phyloP scores from a whole-genome alignment of 2,329 filamentous ascomycete species.

The Penicillium sp. region DNA sequence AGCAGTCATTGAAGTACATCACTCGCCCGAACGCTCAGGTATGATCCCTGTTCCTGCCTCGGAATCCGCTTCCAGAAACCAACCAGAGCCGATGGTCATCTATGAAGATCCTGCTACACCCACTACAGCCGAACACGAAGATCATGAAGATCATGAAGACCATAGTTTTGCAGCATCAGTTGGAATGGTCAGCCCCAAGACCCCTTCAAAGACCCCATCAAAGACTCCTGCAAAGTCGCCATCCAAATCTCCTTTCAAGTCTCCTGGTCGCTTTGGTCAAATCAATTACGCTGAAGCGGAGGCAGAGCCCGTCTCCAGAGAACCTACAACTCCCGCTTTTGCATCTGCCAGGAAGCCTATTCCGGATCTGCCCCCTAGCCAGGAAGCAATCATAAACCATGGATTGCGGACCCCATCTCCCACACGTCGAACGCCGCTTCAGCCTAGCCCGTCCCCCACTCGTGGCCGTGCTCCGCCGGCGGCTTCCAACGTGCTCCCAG shows the following conservation, averaged over 20 bases:
- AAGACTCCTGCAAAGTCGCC: slow-evolving; percentile 11
- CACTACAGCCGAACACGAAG: slow-evolving; percentile 8
- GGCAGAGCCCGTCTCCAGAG: neutral
- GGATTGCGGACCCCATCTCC: slow-evolving; percentile 20
- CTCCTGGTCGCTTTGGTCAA: neutral
- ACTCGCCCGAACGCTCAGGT: neutral
- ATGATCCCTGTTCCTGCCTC: slow-evolving; percentile 5
- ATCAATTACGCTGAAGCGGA: neutral
- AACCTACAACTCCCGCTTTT: neutral
- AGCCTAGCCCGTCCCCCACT: slow-evolving; percentile 22
- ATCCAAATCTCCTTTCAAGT: slow-evolving; percentile 11
- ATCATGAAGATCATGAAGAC: slow-evolving; percentile 2
- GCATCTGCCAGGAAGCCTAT: slow-evolving; percentile 3
- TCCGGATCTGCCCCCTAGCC: slow-evolving; percentile 13
- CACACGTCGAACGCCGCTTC: slow-evolving; percentile 20
- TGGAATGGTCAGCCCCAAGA: slow-evolving; percentile 8
- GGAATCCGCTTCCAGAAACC: slow-evolving; percentile 11
- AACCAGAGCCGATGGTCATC: slow-evolving; percentile 25
- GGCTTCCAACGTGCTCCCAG: slow-evolving; percentile 7
- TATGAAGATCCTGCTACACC: slow-evolving; percentile 29
- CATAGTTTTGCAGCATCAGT: slow-evolving; percentile 7
- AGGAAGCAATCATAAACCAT: slow-evolving; percentile 9
- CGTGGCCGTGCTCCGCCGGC: slow-evolving; percentile 14
- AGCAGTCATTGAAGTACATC: slow-evolving; percentile 1
- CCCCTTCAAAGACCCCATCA: neutral